Evolutionary conservation across 2,329 filamentous ascomycete genomes (phyloP), one percentile per base, ranked within the genome.

Genomic region (Immersiporthe knoxdaviesiana): DNA sequence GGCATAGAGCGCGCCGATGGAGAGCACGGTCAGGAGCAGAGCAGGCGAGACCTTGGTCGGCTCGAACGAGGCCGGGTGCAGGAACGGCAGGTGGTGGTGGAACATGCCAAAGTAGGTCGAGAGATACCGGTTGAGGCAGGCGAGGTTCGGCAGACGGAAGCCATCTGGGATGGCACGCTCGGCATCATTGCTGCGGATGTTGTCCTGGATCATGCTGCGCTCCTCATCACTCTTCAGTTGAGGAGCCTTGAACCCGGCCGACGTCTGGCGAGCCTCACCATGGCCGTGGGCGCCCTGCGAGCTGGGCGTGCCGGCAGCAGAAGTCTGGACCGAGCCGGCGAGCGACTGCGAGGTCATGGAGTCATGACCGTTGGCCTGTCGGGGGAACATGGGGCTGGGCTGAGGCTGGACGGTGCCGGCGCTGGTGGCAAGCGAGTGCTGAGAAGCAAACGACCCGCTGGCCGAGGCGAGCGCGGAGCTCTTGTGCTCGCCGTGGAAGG

Each of bases 21-120:
- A 98, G 65, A 99, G 84, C 21, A 97, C 93, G 0, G 94, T 93
- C 58, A 98, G 86, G 41, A 99, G 84, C 11, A 99, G 84, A 27
- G 96, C 91, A 16, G 95, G 91, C 60, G 95, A 93, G 5, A 92
- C 88, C 73, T 91, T 86, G 5, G 91, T 91, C 3, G 94, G 92
- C 72, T 90, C 88, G 82, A 98, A 98, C 0, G 96, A 97, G 21
- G 92, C 89, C 59, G 95, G 94, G 77, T 99, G 96, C 78, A 99
- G 81, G 83, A 99, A 98, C 1, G 96, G 96, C 77, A 98, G 82
- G 77, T 99, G 96, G 76, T 97, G 96, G 78, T 99, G 96, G 81
- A 98, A 99, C 76, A 97, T 84, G 78, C 92, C 94, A 80, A 98
- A 99, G 84, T 98, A 99, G 1, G 95, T 97, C 70, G 94, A 92